Base-by-base conservation (phyloP, 257 asterid genomes). In the Cynanchum wilfordii region DNA sequence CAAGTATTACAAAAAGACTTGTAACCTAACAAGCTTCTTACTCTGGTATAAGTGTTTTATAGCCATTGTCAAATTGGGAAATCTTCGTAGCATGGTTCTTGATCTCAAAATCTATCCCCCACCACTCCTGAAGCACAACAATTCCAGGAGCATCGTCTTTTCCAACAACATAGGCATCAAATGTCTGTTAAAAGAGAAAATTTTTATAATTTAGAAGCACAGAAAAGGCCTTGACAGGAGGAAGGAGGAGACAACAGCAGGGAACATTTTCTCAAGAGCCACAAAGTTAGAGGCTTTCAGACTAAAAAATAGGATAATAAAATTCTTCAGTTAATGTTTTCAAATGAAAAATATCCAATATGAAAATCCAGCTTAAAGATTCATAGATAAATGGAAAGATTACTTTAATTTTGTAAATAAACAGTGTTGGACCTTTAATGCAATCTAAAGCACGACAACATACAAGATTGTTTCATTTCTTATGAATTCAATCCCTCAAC, bases 21-120 rank as follows among this genome's bases (percentile, higher is more conserved):
- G 27, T 44, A 40, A 27, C 19, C 20, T 20, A 10, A 4, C 54
- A 67, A 52, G 62, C 10, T 74, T 83, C 96, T 84, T 88, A 94
- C 99, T 95, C 99, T 0, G 99, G 98, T 74, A 95, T 95, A 66
- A 95, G 86, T 49, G 98, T 88, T 80, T 87, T 95, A 67, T 87
- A 95, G 73, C 98, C 99, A 6, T 82, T 74, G 75, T 83, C 92
- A 68, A 95, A 89, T 80, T 89, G 92, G 60, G 96, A 82, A 74
- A 95, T 92, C 73, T 86, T 95, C 82, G 83, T 79, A n/a, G 99
- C 99, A 30, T 95, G 98, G 87, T 95, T 95, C 84, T 92, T 95
- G 63, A 95, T 85, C 90, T 95, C 98, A 78, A 80, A 95, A 81
- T 95, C 99, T 60, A 95, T 94, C 69, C 98, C 99, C 97, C 98